Percentiles rank a stretch among this genome's conserved stretches.
Conservation (phyloP, 805 yeast species). For the Wickerhamiella australiensis region DNA sequence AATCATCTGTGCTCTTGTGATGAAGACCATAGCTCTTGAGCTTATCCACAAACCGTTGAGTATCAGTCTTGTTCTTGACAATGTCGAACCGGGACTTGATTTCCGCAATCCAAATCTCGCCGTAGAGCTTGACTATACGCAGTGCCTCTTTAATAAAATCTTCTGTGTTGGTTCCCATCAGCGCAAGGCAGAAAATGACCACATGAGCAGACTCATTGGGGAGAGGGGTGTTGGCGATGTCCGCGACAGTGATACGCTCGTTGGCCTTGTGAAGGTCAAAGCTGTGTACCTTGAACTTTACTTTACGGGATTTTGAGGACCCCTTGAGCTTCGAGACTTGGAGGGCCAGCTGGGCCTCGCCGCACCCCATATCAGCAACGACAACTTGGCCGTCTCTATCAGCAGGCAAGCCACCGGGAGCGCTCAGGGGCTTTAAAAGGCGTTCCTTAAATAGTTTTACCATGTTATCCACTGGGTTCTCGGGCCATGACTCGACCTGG, state of each 20-base stretch:
- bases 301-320: conserved; percentile 28
- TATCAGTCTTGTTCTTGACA: conserved; percentile 37
- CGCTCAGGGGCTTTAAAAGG: conserved; percentile 54
- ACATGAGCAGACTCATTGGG: conserved; percentile 66
- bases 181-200: conserved; percentile 85
- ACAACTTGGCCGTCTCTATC: conserved; percentile 47
- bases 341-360: conserved; percentile 79
- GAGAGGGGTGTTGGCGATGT: conserved; percentile 80
- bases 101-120: conserved; percentile 96
- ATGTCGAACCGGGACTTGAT: conserved; percentile 71
- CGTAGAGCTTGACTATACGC: conserved; percentile 75
- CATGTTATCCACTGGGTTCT: conserved; percentile 90
- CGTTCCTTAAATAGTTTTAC: conserved; percentile 50
- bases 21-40: conserved; percentile 68
- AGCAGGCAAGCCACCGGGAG: conserved; percentile 89
- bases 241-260: conserved; percentile 90
- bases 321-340: conserved; percentile 40
- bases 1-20: conserved; percentile 75
- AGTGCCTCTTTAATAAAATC: conserved; percentile 87
- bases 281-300: conserved; percentile 55
- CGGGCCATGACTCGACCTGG: conserved; percentile 97
- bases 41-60: conserved; percentile 57
- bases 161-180: conserved; percentile 94
- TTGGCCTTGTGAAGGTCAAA: conserved; percentile 88
- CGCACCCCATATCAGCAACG: conserved; percentile 98